Percentiles rank a stretch among this genome's conserved stretches.
Evolutionary conservation across 139 green algal species (phyloP).

Genomic region (Micromonas commoda): DNA sequence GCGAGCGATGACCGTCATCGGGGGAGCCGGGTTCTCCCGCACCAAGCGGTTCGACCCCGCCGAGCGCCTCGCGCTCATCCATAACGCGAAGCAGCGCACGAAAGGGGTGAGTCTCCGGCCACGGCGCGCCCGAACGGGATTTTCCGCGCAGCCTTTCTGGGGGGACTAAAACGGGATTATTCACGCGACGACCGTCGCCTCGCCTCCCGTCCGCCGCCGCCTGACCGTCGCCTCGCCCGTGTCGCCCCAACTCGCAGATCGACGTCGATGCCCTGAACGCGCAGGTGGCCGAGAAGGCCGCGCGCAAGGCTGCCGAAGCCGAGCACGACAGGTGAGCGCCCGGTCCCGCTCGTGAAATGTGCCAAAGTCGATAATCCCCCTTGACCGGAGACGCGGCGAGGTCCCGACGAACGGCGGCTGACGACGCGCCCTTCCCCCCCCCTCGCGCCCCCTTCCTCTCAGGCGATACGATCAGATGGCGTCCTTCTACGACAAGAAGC

Average conservation of each 20-base stretch:
- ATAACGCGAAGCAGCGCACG: slow-evolving; percentile 59
- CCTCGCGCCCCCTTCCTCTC: too few relatives aligned
- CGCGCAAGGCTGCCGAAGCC: neutral
- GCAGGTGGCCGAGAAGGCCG: slow-evolving; percentile 13
- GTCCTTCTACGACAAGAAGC: slow-evolving; percentile 5
- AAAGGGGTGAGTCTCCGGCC: slow-evolving; percentile 50
- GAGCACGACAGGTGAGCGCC: neutral
- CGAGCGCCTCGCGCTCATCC: slow-evolving; percentile 47
- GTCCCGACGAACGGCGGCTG: too few relatives aligned
- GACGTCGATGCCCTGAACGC: neutral
- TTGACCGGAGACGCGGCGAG: too few relatives aligned
- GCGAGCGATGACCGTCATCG: neutral
- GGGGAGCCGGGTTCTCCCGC: neutral
- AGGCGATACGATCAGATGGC: too few relatives aligned
- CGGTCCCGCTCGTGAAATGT: too few relatives aligned
- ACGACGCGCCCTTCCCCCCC: too few relatives aligned
- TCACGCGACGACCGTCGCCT: neutral
- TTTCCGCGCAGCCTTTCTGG: neutral
- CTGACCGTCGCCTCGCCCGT: too few relatives aligned
- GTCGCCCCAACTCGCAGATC: neutral
- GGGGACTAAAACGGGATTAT: too few relatives aligned
- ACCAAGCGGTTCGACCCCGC: slow-evolving; percentile 43
- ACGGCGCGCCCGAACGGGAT: neutral
- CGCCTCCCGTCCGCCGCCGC: too few relatives aligned
- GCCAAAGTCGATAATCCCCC: too few relatives aligned